Conservation (phyloP, 331 rosid genomes). For the Cydonia oblonga region DNA sequence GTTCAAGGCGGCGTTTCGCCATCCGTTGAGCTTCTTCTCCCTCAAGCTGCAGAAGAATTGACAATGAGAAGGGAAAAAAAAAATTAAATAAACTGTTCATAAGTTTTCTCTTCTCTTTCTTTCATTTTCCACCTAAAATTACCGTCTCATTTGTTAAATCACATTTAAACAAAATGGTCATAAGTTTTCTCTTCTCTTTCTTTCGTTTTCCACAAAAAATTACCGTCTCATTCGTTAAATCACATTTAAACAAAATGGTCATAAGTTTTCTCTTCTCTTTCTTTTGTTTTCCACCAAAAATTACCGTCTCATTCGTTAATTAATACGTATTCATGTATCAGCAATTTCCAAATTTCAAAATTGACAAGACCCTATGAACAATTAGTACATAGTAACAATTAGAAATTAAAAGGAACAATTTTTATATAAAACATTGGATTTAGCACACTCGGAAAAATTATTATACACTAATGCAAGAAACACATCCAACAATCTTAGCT, state of each 20-base stretch:
- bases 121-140: background rate
- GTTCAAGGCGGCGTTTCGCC: slow-evolving; percentile 67
- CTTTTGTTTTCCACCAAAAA: too few species aligned
- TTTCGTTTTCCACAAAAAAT: too few species aligned
- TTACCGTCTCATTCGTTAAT: background rate
- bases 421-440: background rate
- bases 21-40: slow-evolving; percentile 60
- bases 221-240: too few species aligned
- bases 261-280: too few species aligned
- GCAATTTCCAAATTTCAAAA: background rate
- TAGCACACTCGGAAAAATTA: background rate
- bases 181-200: too few species aligned
- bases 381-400: background rate
- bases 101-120: background rate
- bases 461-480: background rate
- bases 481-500: background rate
- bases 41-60: slow-evolving; percentile 48
- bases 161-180: too few species aligned
- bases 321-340: background rate
- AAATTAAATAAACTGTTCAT: background rate
- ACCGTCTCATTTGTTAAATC: too few species aligned
- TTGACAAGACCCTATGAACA: background rate
- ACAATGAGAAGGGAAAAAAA: background rate
- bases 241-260: too few species aligned
- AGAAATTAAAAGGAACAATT: background rate